Evolutionary conservation across 495 filamentous ascomycete species (phyloP), one percentile per base, ranked within the genome.

Genomic region (Neohortaea acidophila): DNA sequence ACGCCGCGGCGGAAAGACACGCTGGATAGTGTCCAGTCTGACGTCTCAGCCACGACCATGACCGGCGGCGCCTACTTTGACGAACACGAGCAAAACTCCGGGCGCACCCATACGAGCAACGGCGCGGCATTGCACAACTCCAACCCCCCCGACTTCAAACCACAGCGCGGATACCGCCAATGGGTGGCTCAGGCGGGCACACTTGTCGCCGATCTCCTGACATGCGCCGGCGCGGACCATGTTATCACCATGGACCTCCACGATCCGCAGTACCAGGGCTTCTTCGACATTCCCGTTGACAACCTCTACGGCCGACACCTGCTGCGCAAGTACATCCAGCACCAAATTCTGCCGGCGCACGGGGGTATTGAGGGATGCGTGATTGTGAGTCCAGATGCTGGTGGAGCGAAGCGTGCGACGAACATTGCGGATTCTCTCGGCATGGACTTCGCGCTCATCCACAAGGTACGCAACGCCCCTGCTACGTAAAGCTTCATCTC

Each of bases 121-220:
- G 26, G 25, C n/a, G 25, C 21, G 2, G n/a, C n/a, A n/a, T n/a
- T n/a, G n/a, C n/a, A n/a, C n/a, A n/a, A n/a, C n/a, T n/a, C n/a
- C n/a, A 20, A 18, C 13, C 52, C 49, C 6, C 67, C 26, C 1
- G 33, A 47, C 17, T 93, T 94, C 61, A 64, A 80, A 46, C 77
- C 84, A 0, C 82, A 84, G 47, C 81, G 84, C 1, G 89, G 89
- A 12, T 97, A 96, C 56, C 91, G 86, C 60, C 83, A 92, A 65
- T 96, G 91, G 89, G 85, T 97, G 47, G 89, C 89, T 18, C 89
- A 94, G 61, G 87, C 89, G 31, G 89, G 89, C 35, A 96, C 89
- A 13, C 68, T 97, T 46, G 81, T 97, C 15, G 89, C 89, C 17
- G 85, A 94, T 56, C 72, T 97, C 36, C 62, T 97, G 40, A 94